Base-by-base conservation (phyloP, 176 grass and related monocot genomes). In the Dactylis glomerata region DNA sequence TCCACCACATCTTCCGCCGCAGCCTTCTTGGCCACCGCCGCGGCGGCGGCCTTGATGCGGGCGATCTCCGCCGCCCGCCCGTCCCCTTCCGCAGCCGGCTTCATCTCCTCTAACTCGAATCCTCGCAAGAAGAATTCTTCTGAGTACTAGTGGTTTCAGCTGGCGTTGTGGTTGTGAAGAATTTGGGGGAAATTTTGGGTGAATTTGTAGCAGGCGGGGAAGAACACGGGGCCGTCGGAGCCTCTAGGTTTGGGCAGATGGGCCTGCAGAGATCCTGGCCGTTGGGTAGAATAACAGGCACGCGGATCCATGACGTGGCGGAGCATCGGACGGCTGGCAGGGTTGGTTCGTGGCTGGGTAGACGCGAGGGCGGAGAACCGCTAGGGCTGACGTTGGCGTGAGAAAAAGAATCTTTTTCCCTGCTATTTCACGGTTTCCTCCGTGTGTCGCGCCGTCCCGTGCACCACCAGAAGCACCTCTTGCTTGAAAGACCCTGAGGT, bases 121-220 rank as follows among this genome's bases (percentile, higher is more conserved):
- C 55, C 49, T 81, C 11, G 58, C 28, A 9, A 65, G 28, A 81
- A 81, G 44, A 86, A 34, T 26, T 51, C 36, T 37, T 40, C n/a
- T n/a, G n/a, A n/a, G n/a, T n/a, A n/a, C n/a, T n/a, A n/a, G 20
- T 8, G 62, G 57, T 83, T 70, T 75, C 2, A 56, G 44, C 46
- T 75, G 47, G 58, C 19, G 64, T 50, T 49, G 28, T 67, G 63
- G 64, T 73, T 51, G n/a, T 36, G 30, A 23, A 61, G 82, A 83
- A 47, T 8, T 87, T 17, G 0, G 26, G 30, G 65, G 28, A 83
- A 90, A 83, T 11, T 90, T 79, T 79, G 88, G 72, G 73, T n/a
- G 84, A 90, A 87, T 90, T 90, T 90, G 89, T 90, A 90, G 75
- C 80, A 61, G 27, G 46, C 66, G 75, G 68, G 58, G 84, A 86